Evolutionary conservation across 805 yeast genomes (phyloP).

Genomic region (Cyberlindnera maclurae): DNA sequence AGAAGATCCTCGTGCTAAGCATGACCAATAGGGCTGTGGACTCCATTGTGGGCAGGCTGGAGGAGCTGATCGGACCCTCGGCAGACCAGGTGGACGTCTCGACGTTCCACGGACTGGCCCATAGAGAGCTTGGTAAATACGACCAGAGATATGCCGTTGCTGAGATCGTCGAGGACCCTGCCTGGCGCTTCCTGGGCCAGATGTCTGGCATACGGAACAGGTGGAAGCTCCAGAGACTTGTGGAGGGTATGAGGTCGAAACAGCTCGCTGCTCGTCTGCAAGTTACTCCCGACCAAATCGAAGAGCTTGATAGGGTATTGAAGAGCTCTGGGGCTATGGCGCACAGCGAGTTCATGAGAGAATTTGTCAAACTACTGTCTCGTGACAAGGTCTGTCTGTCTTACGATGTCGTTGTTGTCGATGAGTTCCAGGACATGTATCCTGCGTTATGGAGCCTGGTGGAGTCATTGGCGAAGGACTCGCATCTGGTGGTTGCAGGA

Average conservation of each 20-base stretch:
- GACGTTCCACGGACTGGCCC: constrained; percentile 63
- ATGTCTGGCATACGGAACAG: constrained; percentile 7
- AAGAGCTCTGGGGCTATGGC: constrained; percentile 11
- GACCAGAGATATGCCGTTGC: constrained; percentile 17
- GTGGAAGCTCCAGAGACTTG: constrained; percentile 5
- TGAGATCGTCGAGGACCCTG: constrained; percentile 46
- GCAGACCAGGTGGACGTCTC: constrained; percentile 31
- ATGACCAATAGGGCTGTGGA: constrained; percentile 66
- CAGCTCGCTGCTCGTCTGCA: neutral
- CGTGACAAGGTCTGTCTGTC: constrained; percentile 18
- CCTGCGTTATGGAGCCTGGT: constrained; percentile 41
- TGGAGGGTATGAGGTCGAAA: neutral
- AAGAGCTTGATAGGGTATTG: constrained; percentile 7
- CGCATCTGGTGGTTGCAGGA: constrained; percentile 62
- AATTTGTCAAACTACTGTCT: constrained; percentile 28
- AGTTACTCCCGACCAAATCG: constrained; percentile 1
- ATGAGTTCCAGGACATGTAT: constrained; percentile 71
- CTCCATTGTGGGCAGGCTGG: constrained; percentile 30
- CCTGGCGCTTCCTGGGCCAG: constrained; percentile 36
- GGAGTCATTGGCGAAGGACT: constrained; percentile 27
- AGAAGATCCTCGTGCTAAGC: constrained; percentile 53
- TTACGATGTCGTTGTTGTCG: constrained; percentile 46
- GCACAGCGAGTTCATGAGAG: constrained; percentile 18
- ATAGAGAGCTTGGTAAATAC: constrained; percentile 36
- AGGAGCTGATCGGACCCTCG: constrained; percentile 27